Conservation (phyloP, 208 protist species). For the Wallacemonas sp. region DNA sequence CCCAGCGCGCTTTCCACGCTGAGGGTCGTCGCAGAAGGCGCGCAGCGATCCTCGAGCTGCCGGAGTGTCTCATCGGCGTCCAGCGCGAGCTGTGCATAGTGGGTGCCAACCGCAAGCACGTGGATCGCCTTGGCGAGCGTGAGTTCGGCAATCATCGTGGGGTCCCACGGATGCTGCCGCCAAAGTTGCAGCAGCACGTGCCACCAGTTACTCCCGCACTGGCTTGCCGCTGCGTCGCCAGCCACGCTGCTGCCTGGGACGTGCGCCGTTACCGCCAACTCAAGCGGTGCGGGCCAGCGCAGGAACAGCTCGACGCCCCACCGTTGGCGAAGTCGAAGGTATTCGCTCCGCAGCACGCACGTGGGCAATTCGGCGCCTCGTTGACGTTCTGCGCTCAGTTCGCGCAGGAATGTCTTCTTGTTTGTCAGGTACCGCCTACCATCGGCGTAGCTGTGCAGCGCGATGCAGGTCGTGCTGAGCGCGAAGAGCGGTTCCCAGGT, state of each 20-base stretch:
- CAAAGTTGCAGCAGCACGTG: conserved; percentile 47
- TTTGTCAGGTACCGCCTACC: conserved; percentile 2
- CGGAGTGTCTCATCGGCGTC: conserved; percentile 17
- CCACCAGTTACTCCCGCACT: conserved; percentile 26
- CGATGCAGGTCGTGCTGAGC: conserved; percentile 15
- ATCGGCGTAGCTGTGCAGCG: conserved; percentile 4
- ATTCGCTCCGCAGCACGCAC: conserved; percentile 31
- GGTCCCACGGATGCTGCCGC: conserved; percentile 39
- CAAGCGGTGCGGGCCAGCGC: conserved; percentile 35
- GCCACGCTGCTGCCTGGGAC: background rate
- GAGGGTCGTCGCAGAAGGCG: conserved; percentile 29
- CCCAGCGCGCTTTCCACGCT: conserved; percentile 41
- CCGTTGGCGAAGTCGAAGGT: conserved; percentile 39
- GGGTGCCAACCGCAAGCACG: conserved; percentile 39
- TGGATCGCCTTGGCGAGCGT: conserved; percentile 66
- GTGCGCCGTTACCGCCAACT: background rate
- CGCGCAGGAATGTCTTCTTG: conserved; percentile 9
- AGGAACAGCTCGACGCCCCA: conserved; percentile 73
- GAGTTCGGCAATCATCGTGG: conserved; percentile 39
- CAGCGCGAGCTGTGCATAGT: conserved; percentile 46
- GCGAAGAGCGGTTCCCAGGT: conserved; percentile 42
- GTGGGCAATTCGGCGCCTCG: too few species aligned
- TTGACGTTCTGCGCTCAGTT: background rate
- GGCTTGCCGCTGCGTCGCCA: too few species aligned
- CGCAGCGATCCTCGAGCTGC: background rate